phyloP scores from a whole-genome alignment of 2,329 filamentous ascomycete genomes.

The Lasiodiplodia sp. region DNA sequence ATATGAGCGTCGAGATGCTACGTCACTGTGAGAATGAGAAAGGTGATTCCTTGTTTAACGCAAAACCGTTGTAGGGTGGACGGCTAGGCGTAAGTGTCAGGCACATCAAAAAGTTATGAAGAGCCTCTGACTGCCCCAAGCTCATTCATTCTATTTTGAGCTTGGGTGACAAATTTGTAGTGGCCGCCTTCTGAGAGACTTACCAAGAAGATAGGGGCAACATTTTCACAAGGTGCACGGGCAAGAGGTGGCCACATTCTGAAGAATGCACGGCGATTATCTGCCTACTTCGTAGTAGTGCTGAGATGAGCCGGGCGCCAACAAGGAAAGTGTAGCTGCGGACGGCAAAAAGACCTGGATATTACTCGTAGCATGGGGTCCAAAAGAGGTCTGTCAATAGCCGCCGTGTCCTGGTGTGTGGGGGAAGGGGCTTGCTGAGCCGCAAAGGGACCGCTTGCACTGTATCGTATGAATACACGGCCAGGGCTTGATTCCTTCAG shows the following conservation, averaged over 20 bases:
- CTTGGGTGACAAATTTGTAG: background rate
- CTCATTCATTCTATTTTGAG: background rate
- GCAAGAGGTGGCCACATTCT: background rate
- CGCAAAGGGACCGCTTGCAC: background rate
- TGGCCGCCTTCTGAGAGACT: background rate
- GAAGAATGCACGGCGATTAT: background rate
- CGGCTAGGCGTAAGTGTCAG: background rate
- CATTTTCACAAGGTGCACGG: slow-evolving; percentile 1
- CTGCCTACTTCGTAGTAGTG: background rate
- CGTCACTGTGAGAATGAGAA: background rate
- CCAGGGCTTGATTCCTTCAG: background rate
- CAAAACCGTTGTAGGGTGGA: background rate
- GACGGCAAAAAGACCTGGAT: background rate
- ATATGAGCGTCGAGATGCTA: background rate
- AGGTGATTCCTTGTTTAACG: slow-evolving; percentile 2
- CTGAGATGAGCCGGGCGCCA: background rate
- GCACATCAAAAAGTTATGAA: background rate
- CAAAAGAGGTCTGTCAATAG: background rate
- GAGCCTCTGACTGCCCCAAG: background rate
- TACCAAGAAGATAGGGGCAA: background rate
- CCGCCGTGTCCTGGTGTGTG: slow-evolving; percentile 4
- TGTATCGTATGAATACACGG: background rate
- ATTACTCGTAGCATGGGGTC: slow-evolving; percentile 11
- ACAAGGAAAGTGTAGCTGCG: background rate
- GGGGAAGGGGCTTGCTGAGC: slow-evolving; percentile 4